Conservation (phyloP, 305 asterid species). For the Galium porrigens region DNA sequence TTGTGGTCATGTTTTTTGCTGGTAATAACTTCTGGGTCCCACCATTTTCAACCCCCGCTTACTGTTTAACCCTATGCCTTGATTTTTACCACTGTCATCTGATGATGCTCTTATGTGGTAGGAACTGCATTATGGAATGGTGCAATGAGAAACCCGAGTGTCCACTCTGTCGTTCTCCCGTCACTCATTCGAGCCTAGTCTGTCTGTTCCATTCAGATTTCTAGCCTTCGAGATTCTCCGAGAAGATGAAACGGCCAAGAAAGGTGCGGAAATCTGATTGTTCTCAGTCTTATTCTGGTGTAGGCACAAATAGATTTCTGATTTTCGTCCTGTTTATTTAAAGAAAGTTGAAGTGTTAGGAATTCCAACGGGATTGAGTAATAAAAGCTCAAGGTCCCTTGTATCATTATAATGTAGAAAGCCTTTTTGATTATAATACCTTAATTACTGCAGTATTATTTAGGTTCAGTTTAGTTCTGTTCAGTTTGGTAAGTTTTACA, state of each 20-base stretch:
- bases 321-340: background rate
- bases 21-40: slow-evolving; percentile 34
- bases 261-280: background rate
- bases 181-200: slow-evolving; percentile 72
- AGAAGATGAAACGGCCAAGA: background rate
- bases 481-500: background rate
- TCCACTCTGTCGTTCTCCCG: slow-evolving; percentile 88
- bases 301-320: background rate
- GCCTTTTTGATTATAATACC: background rate
- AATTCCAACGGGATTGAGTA: background rate
- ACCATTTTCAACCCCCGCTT: background rate
- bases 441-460: background rate
- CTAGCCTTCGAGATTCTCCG: slow-evolving; percentile 13
- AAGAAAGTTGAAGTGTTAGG: background rate
- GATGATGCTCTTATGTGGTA: slow-evolving; percentile 20
- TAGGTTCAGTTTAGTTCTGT: background rate
- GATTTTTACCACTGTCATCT: slow-evolving; percentile 8
- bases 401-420: background rate
- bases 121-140: slow-evolving; percentile 99
- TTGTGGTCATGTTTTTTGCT: slow-evolving; percentile 96
- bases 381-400: background rate
- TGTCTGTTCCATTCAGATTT: slow-evolving; percentile 86
- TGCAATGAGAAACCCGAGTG: slow-evolving; percentile 98
- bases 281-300: background rate
- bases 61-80: background rate